Percentiles rank a stretch among this genome's conserved stretches.
Conservation (phyloP, 345 rosid genomes). For the Cardiospermum halicacabum region DNA sequence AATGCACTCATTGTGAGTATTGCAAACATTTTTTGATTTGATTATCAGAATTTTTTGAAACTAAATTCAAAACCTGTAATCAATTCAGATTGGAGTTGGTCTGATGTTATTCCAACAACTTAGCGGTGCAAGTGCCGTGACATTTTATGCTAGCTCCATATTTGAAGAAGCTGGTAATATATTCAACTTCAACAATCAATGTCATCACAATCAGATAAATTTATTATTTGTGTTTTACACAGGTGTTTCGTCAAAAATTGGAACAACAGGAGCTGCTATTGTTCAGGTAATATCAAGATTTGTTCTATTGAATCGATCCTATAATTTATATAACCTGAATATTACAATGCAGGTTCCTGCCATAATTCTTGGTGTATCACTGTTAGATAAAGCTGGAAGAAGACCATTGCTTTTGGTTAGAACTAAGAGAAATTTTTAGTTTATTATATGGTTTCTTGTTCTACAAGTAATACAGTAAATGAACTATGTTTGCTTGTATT, state of each 20-base stretch:
- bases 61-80: too few relatives aligned
- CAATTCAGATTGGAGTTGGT: slow-evolving; percentile 49
- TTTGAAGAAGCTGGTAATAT: slow-evolving; percentile 47
- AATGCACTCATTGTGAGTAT: slow-evolving; percentile 32
- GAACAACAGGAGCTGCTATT: slow-evolving; percentile 25
- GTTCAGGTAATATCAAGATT: slow-evolving; percentile 18
- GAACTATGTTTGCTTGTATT: too few relatives aligned
- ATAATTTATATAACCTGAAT: neutral
- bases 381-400: slow-evolving; percentile 32
- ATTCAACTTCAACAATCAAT: neutral
- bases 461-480: too few relatives aligned
- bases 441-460: neutral
- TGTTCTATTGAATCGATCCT: neutral
- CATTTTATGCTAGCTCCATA: slow-evolving; percentile 39
- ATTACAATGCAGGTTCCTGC: slow-evolving; percentile 30
- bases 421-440: neutral
- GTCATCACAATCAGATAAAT: too few relatives aligned
- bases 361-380: slow-evolving; percentile 8
- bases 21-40: neutral
- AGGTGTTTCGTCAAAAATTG: slow-evolving; percentile 32
- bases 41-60: neutral
- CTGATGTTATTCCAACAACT: slow-evolving; percentile 59
- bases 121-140: slow-evolving; percentile 38
- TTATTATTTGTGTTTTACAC: neutral
- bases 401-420: slow-evolving; percentile 44